phyloP scores from a whole-genome alignment of 345 rosid species.

The Erysimum cheiranthoides region DNA sequence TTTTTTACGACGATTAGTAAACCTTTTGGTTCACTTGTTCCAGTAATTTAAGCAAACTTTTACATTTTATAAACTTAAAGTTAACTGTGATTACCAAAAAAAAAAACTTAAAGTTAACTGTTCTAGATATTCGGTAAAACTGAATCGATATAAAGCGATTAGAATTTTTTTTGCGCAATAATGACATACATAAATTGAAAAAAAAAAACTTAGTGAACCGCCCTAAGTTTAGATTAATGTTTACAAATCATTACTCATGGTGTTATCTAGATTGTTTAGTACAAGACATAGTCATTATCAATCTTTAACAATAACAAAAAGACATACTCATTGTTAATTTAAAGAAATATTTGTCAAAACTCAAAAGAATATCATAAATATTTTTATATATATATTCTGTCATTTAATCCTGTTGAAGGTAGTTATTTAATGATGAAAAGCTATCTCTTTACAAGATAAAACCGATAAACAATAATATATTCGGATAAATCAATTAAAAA shows the following conservation, averaged over 20 bases:
- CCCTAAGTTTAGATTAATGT: background rate
- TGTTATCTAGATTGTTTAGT: no score
- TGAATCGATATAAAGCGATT: no score
- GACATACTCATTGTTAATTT: no score
- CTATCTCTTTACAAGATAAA: background rate
- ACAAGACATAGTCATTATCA: no score
- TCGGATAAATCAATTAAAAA: background rate
- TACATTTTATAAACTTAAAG: background rate
- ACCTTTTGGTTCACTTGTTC: background rate
- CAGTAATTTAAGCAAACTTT: background rate
- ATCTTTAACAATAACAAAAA: no score
- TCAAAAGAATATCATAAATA: background rate
- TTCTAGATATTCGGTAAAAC: no score
- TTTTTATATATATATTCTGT: no score
- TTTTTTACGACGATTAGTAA: background rate
- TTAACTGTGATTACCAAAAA: no score
- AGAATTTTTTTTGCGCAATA: no score
- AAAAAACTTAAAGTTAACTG: no score
- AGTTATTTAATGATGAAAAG: background rate
- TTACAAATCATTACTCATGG: background rate
- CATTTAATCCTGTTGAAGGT: background rate
- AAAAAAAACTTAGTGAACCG: background rate
- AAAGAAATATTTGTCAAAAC: background rate
- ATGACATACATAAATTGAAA: no score
- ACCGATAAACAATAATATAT: background rate